Evolutionary conservation across 495 filamentous ascomycete genomes (phyloP).

Genomic region (Cryomyces antarcticus): DNA sequence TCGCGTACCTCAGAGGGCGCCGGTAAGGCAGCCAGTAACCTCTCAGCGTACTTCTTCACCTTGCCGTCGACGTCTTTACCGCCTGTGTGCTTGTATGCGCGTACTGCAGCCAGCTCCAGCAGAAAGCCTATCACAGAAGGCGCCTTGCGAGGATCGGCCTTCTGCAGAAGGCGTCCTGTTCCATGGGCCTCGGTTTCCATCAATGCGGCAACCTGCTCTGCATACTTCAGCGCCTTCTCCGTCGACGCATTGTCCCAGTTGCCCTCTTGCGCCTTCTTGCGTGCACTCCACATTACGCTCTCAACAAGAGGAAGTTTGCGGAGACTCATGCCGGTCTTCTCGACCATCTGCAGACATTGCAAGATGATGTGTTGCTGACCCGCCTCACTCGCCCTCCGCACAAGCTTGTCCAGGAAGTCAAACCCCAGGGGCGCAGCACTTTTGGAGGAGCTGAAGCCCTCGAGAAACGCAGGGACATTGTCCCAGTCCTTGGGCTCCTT

Average conservation of each 20-base stretch:
- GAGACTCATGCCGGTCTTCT: conserved; percentile 14
- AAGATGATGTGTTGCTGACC: conserved; percentile 13
- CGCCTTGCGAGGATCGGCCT: conserved; percentile 11
- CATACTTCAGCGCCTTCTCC: conserved; percentile 11
- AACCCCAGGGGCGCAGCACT: not conserved
- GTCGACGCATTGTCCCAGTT: conserved; percentile 10
- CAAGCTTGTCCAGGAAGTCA: conserved; percentile 10
- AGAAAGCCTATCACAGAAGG: conserved; percentile 16
- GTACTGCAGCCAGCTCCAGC: conserved; percentile 17
- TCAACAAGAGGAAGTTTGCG: conserved; percentile 4
- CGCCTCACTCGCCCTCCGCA: conserved; percentile 8
- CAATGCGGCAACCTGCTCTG: conserved; percentile 14
- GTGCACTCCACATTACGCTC: conserved; percentile 9
- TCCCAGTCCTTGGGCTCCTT: conserved; percentile 13
- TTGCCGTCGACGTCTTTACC: conserved; percentile 18
- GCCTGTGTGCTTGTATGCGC: conserved; percentile 10
- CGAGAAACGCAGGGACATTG: conserved; percentile 16
- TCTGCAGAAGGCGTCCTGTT: conserved; percentile 1
- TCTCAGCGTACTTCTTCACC: conserved; percentile 16
- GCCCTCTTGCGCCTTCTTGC: conserved; percentile 7
- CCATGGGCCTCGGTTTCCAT: conserved; percentile 17
- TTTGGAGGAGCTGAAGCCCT: conserved; percentile 10
- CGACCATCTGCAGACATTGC: conserved; percentile 10
- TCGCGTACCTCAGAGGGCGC: not conserved
- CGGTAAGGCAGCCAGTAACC: conserved; percentile 9